phyloP scores from a whole-genome alignment of 2,329 filamentous ascomycete genomes.

The Trichophyton mentagrophytes region DNA sequence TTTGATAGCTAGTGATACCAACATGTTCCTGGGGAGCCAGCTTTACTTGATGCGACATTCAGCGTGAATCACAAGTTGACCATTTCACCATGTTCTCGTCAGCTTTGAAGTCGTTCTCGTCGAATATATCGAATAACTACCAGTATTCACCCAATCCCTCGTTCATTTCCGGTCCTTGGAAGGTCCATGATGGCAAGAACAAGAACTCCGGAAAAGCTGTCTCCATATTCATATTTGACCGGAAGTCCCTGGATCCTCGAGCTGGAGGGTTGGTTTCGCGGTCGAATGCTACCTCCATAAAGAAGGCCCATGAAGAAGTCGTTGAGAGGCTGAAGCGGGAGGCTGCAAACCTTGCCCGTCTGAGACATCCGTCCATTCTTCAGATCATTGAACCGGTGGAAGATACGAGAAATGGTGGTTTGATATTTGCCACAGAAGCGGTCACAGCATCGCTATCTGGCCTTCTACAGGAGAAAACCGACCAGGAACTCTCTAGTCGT shows the following conservation, averaged over 20 bases:
- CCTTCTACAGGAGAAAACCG: conserved; percentile 75
- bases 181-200: conserved; percentile 94
- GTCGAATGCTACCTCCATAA: conserved; percentile 56
- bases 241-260: conserved; percentile 65
- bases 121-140: conserved; percentile 89
- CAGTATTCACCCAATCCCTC: conserved; percentile 61
- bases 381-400: conserved; percentile 92
- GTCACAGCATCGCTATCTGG: conserved; percentile 80
- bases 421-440: conserved; percentile 91
- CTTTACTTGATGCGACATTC: neutral
- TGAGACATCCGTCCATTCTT: conserved; percentile 82
- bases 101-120: conserved; percentile 84
- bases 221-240: conserved; percentile 90
- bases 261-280: conserved; percentile 47
- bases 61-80: neutral
- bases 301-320: conserved; percentile 75
- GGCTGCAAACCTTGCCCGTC: conserved; percentile 70
- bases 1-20: neutral
- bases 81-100: conserved; percentile 74
- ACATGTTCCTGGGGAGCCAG: neutral
- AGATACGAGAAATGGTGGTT: conserved; percentile 75
- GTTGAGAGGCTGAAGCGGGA: conserved; percentile 85
- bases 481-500: conserved; percentile 60
- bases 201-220: conserved; percentile 82
- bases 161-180: conserved; percentile 85